phyloP scores from a whole-genome alignment of 73 alveolate species.

The Paramecium caudatum region DNA sequence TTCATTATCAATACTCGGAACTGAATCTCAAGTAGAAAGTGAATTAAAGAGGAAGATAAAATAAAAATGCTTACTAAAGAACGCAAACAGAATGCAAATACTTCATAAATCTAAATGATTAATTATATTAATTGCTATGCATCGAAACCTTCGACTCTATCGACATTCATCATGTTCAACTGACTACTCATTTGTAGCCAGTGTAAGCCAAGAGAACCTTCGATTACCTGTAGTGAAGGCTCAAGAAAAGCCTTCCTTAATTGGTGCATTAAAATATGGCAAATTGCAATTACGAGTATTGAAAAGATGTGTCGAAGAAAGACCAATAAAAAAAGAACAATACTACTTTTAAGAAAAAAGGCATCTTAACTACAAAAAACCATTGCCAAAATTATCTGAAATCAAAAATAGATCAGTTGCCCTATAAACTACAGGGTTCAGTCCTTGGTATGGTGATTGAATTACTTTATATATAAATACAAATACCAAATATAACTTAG shows the following conservation, averaged over 20 bases:
- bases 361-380: not conserved
- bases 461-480: no score
- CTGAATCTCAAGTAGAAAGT: slow-evolving; percentile 5
- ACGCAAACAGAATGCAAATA: not conserved
- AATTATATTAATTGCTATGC: not conserved
- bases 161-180: slow-evolving; percentile 39
- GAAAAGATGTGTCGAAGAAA: not conserved
- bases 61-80: slow-evolving; percentile 22
- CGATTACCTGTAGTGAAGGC: not conserved
- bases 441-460: no score
- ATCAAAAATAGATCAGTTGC: slow-evolving; percentile 38
- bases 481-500: not conserved
- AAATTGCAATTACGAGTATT: slow-evolving; percentile 3
- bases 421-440: slow-evolving; percentile 1
- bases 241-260: slow-evolving; percentile 26
- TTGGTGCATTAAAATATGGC: slow-evolving; percentile 19
- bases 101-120: slow-evolving; percentile 24
- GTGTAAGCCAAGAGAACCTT: not conserved
- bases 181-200: slow-evolving; percentile 11
- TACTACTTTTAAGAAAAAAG: slow-evolving; percentile 31
- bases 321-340: slow-evolving; percentile 13
- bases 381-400: slow-evolving; percentile 5
- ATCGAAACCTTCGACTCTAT: not conserved
- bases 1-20: not conserved
- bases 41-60: slow-evolving; percentile 28